phyloP scores from a whole-genome alignment of 1,139 yeast genomes.

The Kodamaea sp. region DNA sequence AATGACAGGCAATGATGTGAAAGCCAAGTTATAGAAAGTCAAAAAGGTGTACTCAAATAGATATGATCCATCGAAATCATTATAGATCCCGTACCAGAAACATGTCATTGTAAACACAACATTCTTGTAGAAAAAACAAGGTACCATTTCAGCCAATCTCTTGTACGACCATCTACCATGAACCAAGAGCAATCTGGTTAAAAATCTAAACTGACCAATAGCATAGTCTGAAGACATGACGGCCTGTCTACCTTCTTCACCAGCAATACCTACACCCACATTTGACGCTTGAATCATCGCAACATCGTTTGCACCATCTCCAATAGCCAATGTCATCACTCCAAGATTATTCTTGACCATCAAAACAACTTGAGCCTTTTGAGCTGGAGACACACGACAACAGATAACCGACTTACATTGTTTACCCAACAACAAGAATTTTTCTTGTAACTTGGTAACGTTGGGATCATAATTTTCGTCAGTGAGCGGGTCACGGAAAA shows the following conservation, averaged over 20 bases:
- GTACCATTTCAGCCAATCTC: constrained; percentile 63
- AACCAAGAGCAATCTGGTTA: constrained; percentile 54
- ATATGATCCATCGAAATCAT: constrained; percentile 61
- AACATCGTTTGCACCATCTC: constrained; percentile 70
- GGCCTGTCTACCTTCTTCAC: constrained; percentile 70
- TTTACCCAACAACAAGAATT: constrained; percentile 57
- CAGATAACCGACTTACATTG: constrained; percentile 63
- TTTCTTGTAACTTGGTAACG: constrained; percentile 23
- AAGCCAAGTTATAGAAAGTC: constrained; percentile 67
- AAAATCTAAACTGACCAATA: constrained; percentile 61
- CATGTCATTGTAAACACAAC: constrained; percentile 60
- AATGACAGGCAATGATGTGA: constrained; percentile 63
- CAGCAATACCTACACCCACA: constrained; percentile 68
- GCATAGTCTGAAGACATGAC: constrained; percentile 70
- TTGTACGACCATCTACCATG: constrained; percentile 70
- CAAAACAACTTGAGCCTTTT: constrained; percentile 58
- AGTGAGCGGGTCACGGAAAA: constrained; percentile 29
- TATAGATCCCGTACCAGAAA: constrained; percentile 63
- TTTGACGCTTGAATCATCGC: constrained; percentile 71
- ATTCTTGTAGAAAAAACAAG: constrained; percentile 64
- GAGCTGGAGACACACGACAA: constrained; percentile 67
- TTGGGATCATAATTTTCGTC: constrained; percentile 12
- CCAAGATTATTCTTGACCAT: constrained; percentile 51
- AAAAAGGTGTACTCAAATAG: constrained; percentile 61
- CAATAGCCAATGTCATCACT: constrained; percentile 67